Conservation (phyloP, 2,329 filamentous ascomycete species). For the Alternaria infectoria region DNA sequence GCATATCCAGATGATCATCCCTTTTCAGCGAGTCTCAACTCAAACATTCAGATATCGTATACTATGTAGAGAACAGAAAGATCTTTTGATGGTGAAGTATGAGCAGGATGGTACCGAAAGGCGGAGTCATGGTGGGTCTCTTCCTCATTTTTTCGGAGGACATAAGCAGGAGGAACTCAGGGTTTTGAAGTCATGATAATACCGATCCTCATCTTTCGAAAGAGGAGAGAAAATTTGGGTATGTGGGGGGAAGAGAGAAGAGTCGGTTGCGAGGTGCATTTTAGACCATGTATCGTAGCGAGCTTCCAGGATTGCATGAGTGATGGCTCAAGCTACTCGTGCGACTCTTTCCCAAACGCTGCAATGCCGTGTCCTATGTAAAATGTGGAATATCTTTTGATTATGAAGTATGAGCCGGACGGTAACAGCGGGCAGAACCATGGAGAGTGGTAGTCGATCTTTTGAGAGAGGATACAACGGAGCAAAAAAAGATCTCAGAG, state of each 20-base stretch:
- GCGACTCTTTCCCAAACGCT: too few species aligned
- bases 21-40: background rate
- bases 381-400: too few species aligned
- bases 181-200: too few species aligned
- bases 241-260: background rate
- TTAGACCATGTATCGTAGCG: too few species aligned
- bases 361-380: too few species aligned
- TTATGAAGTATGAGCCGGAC: too few species aligned
- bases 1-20: accelerated
- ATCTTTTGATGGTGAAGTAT: background rate
- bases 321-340: too few species aligned
- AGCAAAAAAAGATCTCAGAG: too few species aligned
- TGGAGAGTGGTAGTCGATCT: too few species aligned
- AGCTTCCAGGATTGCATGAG: accelerated
- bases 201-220: too few species aligned
- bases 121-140: accelerated
- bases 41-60: background rate
- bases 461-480: too few species aligned
- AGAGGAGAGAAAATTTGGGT: background rate
- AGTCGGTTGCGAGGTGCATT: accelerated
- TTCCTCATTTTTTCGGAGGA: background rate
- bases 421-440: too few species aligned
- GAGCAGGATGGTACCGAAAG: background rate
- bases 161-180: background rate
- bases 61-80: background rate